Conservation (phyloP, 441 rosid species). For the Pelargonium cotyledonis region DNA sequence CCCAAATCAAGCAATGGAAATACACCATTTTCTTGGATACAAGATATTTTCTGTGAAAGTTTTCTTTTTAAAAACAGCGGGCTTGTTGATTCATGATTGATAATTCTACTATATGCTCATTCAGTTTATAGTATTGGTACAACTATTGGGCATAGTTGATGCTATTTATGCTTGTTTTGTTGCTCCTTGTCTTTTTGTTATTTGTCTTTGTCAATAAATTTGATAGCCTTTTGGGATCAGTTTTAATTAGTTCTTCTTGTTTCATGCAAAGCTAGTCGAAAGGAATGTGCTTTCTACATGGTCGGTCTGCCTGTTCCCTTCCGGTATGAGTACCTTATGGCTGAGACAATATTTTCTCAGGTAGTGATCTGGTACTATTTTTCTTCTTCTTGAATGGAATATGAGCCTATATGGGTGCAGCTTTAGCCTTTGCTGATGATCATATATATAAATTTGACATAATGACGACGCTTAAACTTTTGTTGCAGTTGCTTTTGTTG, state of each 20-base stretch:
- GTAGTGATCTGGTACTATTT: slow-evolving; percentile 32
- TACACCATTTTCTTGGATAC: neutral
- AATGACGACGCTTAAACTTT: neutral
- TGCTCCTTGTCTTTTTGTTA: neutral
- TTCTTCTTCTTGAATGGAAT: neutral
- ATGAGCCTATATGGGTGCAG: neutral
- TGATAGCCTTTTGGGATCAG: slow-evolving; percentile 2
- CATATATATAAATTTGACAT: neutral
- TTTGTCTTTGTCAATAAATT: neutral
- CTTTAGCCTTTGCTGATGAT: neutral
- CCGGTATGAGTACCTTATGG: slow-evolving; percentile 97
- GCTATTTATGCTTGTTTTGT: neutral
- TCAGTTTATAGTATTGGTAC: neutral
- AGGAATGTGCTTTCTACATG: slow-evolving; percentile 97
- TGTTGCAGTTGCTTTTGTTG: slow-evolving; percentile 76
- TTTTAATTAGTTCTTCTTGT: slow-evolving; percentile 40
- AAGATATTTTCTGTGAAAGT: no score
- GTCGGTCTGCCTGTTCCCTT: slow-evolving; percentile 94
- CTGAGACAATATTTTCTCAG: slow-evolving; percentile 98
- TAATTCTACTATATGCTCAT: neutral
- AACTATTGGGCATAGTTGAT: neutral
- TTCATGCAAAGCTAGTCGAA: slow-evolving; percentile 96
- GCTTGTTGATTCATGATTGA: no score
- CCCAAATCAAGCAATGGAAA: neutral
- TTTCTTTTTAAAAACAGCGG: no score